Percentiles rank a stretch among this genome's conserved stretches.
These are phyloP conservation scores for Trichosanthes truncata DNA, from an alignment of 306 rosid species.

Conservation along the genomic window DNA sequence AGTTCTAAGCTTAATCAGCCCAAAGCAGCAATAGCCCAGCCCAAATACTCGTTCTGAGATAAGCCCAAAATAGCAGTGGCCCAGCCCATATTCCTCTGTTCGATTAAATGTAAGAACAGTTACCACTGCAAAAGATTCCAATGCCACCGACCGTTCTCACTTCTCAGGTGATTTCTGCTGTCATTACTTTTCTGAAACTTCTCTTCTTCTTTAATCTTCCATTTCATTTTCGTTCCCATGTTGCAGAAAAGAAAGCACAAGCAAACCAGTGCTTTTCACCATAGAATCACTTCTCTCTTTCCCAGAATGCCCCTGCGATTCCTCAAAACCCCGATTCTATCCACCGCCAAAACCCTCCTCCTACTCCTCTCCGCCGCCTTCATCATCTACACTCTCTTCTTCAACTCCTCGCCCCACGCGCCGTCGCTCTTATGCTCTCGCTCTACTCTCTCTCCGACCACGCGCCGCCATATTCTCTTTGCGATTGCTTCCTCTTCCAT, in stretches of 20 bases:
- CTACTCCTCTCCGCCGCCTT: slow-evolving; percentile 36
- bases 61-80: background rate
- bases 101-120: background rate
- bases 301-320: background rate
- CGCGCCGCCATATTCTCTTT: slow-evolving; percentile 67
- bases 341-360: slow-evolving; percentile 33
- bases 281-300: background rate
- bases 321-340: background rate
- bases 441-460: slow-evolving; percentile 18
- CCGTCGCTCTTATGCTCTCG: background rate
- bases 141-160: background rate
- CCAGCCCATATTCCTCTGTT: background rate
- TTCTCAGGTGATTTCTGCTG: background rate
- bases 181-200: background rate
- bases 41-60: too few species aligned
- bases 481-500: slow-evolving; percentile 56
- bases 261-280: slow-evolving; percentile 9
- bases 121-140: background rate
- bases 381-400: slow-evolving; percentile 29
- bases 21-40: too few species aligned
- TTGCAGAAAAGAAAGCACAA: slow-evolving; percentile 25
- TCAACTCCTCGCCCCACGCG: slow-evolving; percentile 7
- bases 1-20: too few species aligned
- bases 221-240: background rate
- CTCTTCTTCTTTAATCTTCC: background rate